A percentile compares a stretch with the other conserved stretches of the same genome.
Evolutionary conservation across 257 asterid genomes (phyloP).

Genomic region (Ophiorrhiza pumila): DNA sequence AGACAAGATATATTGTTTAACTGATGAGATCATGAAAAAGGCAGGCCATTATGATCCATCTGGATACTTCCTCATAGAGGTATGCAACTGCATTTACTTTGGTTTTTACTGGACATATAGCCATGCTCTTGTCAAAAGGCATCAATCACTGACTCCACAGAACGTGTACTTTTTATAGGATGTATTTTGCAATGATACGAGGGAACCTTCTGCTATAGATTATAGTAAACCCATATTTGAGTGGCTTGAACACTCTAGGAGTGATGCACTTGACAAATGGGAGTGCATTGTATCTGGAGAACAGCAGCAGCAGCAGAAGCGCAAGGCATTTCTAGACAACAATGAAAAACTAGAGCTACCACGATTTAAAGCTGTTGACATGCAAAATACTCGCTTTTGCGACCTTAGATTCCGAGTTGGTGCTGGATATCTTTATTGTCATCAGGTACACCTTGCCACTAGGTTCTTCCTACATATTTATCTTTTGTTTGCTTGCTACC

Average conservation of each 20-base stretch:
- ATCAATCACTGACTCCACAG: background rate
- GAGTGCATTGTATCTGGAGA: conserved; percentile 66
- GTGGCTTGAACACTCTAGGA: conserved; percentile 69
- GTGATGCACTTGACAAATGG: conserved; percentile 85
- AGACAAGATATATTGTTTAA: conserved; percentile 76
- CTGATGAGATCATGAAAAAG: conserved; percentile 76
- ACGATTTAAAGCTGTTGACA: conserved; percentile 46
- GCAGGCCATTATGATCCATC: conserved; percentile 64
- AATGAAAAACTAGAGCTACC: conserved; percentile 50
- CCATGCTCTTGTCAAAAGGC: background rate
- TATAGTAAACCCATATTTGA: conserved; percentile 72
- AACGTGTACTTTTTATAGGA: conserved; percentile 43
- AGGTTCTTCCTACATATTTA: background rate
- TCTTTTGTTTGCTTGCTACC: background rate
- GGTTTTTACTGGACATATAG: conserved; percentile 8
- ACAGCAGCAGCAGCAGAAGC: conserved; percentile 63
- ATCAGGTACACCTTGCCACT: conserved; percentile 52
- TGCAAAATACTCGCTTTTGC: conserved; percentile 70
- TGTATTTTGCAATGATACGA: conserved; percentile 70
- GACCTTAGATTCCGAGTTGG: conserved; percentile 75
- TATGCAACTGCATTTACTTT: conserved; percentile 22
- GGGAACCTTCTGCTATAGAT: conserved; percentile 55
- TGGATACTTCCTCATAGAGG: conserved; percentile 90
- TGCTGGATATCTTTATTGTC: conserved; percentile 87
- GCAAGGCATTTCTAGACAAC: conserved; percentile 50